Base-by-base conservation (phyloP, 352 stramenopile genomes). In the Phytophthora pini region DNA sequence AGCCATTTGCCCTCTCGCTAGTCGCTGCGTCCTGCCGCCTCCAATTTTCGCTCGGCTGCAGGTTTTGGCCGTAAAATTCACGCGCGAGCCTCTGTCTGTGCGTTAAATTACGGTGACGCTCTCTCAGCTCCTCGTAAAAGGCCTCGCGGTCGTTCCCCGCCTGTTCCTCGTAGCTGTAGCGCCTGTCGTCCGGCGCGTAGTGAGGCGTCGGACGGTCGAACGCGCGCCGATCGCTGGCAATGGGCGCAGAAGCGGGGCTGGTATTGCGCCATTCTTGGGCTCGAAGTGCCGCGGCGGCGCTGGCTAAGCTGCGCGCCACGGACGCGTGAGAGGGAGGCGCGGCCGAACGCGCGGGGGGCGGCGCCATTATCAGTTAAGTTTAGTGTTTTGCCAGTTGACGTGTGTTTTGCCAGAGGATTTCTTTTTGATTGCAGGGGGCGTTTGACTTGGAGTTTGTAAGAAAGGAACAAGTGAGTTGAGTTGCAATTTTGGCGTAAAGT, bases 81-180 rank as follows among this genome's bases (percentile, higher is more conserved):
- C 58, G 20, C 8, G 57, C 57, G 1, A 68, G 26, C 1, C 38
- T 39, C 34, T 72, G 64, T 10, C 64, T 32, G 12, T 72, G 45
- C 29, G 56, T 64, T 13, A 73, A 22, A n/a, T 57, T 54, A 32
- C 65, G 53, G 40, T 73, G 65, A n/a, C 65, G 65, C 15, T 65
- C 58, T 12, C 65, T 40, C 26, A 72, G 47, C 20, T 72, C 51
- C 40, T 44, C 58, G 58, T 68, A 72, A 22, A 68, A 68, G 0
- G 46, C 58, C 4, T 59, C 31, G 26, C 65, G 65, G 31, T 61
- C 51, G 51, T 58, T 46, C 9, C 0, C 5, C 34, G 17, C 38
- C 10, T 20, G 34, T 17, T 45, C 44, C 34, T 10, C 24, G 24
- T 59, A 27, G 20, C 12, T 49, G 26, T 58, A 49, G 27, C 48